Evolutionary conservation across 2,329 filamentous ascomycete genomes (phyloP).

Genomic region (Pseudogymnoascus sp.): DNA sequence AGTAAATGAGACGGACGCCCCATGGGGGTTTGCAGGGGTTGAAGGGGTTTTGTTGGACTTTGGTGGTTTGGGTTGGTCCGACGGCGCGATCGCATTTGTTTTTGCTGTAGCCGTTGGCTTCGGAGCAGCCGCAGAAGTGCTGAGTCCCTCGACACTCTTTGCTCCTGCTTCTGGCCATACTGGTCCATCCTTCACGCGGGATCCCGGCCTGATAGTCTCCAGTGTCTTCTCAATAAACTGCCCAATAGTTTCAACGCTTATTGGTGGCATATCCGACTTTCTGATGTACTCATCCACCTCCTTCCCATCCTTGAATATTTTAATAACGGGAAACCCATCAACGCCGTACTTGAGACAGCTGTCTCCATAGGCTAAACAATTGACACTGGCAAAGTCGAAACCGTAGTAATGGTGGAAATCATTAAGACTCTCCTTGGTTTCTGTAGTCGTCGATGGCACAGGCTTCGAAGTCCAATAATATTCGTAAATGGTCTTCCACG

Average conservation of each 20-base stretch:
- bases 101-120: conserved; percentile 21
- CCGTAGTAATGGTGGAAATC: conserved; percentile 63
- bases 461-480: conserved; percentile 85
- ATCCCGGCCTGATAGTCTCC: conserved; percentile 73
- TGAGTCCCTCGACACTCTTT: conserved; percentile 28
- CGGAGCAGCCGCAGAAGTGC: conserved; percentile 16
- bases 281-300: conserved; percentile 58
- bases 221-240: conserved; percentile 68
- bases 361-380: conserved; percentile 79
- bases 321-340: conserved; percentile 66
- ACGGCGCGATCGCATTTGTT: conserved; percentile 16
- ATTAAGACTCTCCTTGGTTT: conserved; percentile 40
- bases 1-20: conserved; percentile 67
- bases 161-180: conserved; percentile 67
- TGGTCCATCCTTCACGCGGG: conserved; percentile 51
- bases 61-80: conserved; percentile 4
- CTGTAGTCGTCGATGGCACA: conserved; percentile 30
- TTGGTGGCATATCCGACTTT: conserved; percentile 55
- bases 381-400: conserved; percentile 78
- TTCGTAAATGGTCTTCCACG: conserved; percentile 89
- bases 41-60: conserved; percentile 42
- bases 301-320: conserved; percentile 74
- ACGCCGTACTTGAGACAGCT: conserved; percentile 66
- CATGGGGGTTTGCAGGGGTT: conserved; percentile 64
- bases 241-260: conserved; percentile 40